phyloP scores from a whole-genome alignment of 2,329 filamentous ascomycete genomes.

The Fusarium sp. region DNA sequence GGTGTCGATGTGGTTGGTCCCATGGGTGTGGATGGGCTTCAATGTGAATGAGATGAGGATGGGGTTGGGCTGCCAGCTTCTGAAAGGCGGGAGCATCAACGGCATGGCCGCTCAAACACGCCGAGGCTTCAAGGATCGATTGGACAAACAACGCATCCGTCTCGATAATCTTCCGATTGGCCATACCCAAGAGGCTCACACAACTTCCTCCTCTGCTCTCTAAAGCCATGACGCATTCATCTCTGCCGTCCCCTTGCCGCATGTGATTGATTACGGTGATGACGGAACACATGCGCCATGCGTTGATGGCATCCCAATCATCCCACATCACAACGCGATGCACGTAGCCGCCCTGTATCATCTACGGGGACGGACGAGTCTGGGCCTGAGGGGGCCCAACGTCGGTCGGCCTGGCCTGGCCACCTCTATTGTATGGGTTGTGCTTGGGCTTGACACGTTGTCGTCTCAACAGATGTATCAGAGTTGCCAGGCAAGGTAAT shows the following conservation, averaged over 20 bases:
- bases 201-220: background rate
- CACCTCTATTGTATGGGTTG: background rate
- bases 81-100: background rate
- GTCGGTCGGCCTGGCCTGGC: background rate
- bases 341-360: constrained; percentile 30
- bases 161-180: constrained; percentile 37
- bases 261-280: constrained; percentile 11
- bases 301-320: constrained; percentile 26
- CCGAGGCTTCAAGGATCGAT: constrained; percentile 29
- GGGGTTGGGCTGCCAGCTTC: background rate
- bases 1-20: constrained; percentile 28
- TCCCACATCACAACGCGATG: constrained; percentile 31
- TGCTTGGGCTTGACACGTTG: constrained; percentile 14
- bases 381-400: constrained; percentile 30
- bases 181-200: constrained; percentile 9
- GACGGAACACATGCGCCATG: constrained; percentile 26
- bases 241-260: constrained; percentile 5
- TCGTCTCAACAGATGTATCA: constrained; percentile 3
- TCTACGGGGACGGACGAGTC: constrained; percentile 11
- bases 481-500: constrained; percentile 8
- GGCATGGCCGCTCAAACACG: background rate
- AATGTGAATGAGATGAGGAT: background rate
- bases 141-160: constrained; percentile 19
- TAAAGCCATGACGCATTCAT: constrained; percentile 15
- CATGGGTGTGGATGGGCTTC: background rate